Conservation (phyloP, 2,329 filamentous ascomycete genomes). For the Lasiodiplodia gonubiensis region DNA sequence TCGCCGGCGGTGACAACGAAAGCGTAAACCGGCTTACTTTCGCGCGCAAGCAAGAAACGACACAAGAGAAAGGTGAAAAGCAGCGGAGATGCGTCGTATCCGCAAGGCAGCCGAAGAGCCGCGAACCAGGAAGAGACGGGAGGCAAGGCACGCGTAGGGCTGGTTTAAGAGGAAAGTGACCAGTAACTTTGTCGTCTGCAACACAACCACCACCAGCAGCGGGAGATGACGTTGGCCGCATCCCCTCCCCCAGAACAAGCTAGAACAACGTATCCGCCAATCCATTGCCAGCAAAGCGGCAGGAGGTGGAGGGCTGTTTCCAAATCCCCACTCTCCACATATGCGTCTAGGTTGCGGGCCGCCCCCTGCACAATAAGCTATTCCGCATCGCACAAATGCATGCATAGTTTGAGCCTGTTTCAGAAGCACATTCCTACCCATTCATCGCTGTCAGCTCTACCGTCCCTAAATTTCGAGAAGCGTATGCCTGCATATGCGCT, state of each 20-base stretch:
- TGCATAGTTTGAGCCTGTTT: background rate
- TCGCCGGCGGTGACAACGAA: background rate
- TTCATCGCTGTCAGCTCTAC: background rate
- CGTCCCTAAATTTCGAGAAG: background rate
- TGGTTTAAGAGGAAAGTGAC: background rate
- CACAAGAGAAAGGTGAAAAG: background rate
- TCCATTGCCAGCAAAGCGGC: background rate
- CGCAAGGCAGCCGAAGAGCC: background rate
- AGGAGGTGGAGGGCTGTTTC: background rate
- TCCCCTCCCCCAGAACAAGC: background rate
- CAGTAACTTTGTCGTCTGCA: background rate
- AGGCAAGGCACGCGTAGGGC: background rate
- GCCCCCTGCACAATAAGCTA: slow-evolving; percentile 5
- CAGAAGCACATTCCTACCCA: background rate
- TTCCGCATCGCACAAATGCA: slow-evolving; percentile 2
- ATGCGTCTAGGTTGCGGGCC: slow-evolving; percentile 8
- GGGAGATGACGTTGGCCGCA: background rate
- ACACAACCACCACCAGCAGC: background rate
- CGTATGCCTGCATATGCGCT: background rate
- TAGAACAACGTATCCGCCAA: background rate
- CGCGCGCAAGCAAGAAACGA: background rate
- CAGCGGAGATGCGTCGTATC: background rate
- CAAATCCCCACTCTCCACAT: background rate
- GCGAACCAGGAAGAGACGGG: background rate
- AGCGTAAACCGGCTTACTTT: background rate